Base-by-base conservation (phyloP, 2,329 filamentous ascomycete genomes). In the Monosporascus sp. region DNA sequence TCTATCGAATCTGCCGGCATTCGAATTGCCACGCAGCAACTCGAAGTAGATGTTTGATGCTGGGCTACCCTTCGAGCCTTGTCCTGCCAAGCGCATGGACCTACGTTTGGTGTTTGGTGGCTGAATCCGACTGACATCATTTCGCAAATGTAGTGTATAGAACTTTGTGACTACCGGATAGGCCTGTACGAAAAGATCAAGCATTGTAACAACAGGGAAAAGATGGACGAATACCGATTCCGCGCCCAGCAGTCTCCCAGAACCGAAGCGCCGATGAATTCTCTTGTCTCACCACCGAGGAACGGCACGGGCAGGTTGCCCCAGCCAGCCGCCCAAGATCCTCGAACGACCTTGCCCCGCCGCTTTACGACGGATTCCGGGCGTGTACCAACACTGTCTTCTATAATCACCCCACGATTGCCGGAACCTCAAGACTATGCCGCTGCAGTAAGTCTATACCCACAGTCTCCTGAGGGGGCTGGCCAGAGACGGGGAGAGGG, bases 341-440 rank as follows among this genome's bases (percentile, higher is more conserved):
- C 82, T 60, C 86, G 92, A 72, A 83, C 84, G 58, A 86, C 85
- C 63, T 79, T 97, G 69, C 90, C 92, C 72, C 87, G 93, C 67
- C 88, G 93, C 68, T 97, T 97, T 74, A 97, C 93, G 59, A 94
- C 92, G 54, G 95, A 96, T 74, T 86, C 89, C 74, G 80, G 90
- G 73, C 81, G 91, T 80, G 77, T 93, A 73, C 87, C 88, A 71
- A 90, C 88, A 68, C 76, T 89, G 72, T 82, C 80, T 54, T 81
- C 82, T 57, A 74, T 92, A 67, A 78, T 80, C 39, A 70, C 74
- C 47, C 75, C 76, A 62, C 77, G 78, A 57, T 70, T 68, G 38
- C 72, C 74, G 49, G 79, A 80, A 52, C 63, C 72, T 53, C 76
- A 78, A 64, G 80, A 83, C 57, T 80, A 80, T 65, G 66, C 72